Percentiles rank a stretch among this genome's conserved stretches.
Evolutionary conservation across 1,139 yeast species (phyloP).

Genomic region (Pichia sp.): DNA sequence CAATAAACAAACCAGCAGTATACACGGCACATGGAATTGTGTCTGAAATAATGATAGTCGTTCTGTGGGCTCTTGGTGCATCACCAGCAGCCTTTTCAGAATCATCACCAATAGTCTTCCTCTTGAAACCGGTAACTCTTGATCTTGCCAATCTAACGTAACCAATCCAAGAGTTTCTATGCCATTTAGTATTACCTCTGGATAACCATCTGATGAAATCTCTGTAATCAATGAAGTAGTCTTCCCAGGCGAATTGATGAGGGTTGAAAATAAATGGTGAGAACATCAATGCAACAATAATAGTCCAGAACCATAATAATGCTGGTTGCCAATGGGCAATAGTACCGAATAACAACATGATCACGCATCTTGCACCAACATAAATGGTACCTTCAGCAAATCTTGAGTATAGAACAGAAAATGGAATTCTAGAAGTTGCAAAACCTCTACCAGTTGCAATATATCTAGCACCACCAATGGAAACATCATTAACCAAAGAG

Average conservation of each 20-base stretch:
- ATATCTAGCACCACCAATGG: conserved; percentile 99
- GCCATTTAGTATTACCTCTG: conserved; percentile 98
- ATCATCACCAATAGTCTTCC: conserved; percentile 80
- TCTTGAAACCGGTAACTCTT: conserved; percentile 96
- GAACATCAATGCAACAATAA: conserved; percentile 81
- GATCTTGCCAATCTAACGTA: conserved; percentile 94
- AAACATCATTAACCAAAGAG: conserved; percentile 82
- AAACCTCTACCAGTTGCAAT: conserved; percentile 99
- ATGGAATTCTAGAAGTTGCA: conserved; percentile 97
- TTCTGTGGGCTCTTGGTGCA: conserved; percentile 88
- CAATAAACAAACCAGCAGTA: conserved; percentile 88
- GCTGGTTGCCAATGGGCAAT: conserved; percentile 97
- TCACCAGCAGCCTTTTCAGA: conserved; percentile 96
- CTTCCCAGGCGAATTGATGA: conserved; percentile 98
- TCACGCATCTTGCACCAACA: conserved; percentile 88
- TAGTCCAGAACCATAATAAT: conserved; percentile 97
- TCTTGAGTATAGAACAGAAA: conserved; percentile 90
- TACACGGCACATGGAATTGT: conserved; percentile 76
- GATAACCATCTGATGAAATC: conserved; percentile 98
- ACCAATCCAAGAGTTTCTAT: conserved; percentile 99
- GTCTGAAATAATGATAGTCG: conserved; percentile 83
- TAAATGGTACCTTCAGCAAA: conserved; percentile 97
- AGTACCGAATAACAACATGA: conserved; percentile 88
- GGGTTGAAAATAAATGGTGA: conserved; percentile 97
- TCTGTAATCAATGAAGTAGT: conserved; percentile 97